Evolutionary conservation across 768 basidiomycete genomes (phyloP), one percentile per base, ranked within the genome.

Genomic region (Hemileccinum impolitum): DNA sequence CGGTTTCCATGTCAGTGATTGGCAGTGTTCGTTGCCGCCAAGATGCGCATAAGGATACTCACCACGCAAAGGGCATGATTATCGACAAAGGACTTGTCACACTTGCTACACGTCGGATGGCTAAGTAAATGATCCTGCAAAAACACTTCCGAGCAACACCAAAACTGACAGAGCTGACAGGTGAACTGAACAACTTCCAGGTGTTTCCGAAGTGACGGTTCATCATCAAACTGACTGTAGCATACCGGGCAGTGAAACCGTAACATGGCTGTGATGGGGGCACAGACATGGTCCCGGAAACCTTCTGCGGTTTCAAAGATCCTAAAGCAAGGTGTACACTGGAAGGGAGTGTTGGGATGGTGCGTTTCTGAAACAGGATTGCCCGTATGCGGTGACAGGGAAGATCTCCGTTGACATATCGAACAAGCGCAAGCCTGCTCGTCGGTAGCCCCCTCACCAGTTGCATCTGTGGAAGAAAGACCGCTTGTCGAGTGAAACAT

Each of bases 21-120:
- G 34, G n/a, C 11, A n/a, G n/a, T n/a, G n/a, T n/a, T n/a, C n/a
- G n/a, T n/a, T n/a, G n/a, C n/a, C 9, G 26, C 26, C 26, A 28
- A 35, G 26, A 14, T n/a, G 2, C 7, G 14, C 17, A 12, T n/a
- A n/a, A n/a, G n/a, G n/a, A 38, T 25, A 37, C 64, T 53, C 48
- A 65, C 64, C 19, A 30, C 39, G 11, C 58, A 61, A 10, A 65
- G 55, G 23, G 54, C 28, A 41, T 56, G 45, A 39, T 56, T 25
- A 38, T 64, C 53, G 14, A 44, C 41, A 53, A 65, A 65, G 2
- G 41, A 28, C 25, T 46, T 48, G 44, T 28, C 38, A 13, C 64
- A 65, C 45, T 52, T 66, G 49, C 30, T 30, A 45, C 63, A 65
- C 6, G 54, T 51, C 4, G 64, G 59, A 42, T 65, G 64, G 11